phyloP scores from a whole-genome alignment of 768 basidiomycete genomes.

The Lactifluus volemus region DNA sequence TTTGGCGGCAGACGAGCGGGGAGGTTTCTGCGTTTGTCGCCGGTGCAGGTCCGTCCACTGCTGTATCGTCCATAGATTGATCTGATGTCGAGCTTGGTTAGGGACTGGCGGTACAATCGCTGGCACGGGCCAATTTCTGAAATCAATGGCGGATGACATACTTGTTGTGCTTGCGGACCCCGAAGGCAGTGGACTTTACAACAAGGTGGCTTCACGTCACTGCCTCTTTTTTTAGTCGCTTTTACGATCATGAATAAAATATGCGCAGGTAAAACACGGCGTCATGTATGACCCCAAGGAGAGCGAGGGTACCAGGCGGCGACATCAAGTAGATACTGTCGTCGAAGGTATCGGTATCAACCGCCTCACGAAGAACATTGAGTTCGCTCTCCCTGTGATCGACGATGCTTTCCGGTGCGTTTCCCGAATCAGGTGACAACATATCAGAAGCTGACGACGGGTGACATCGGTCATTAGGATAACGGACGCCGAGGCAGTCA shows the following conservation, averaged over 20 bases:
- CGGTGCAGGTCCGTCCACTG: constrained; percentile 58
- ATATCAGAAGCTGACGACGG: constrained; percentile 3
- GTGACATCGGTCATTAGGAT: constrained; percentile 41
- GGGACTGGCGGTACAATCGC: constrained; percentile 97
- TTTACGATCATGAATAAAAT: not conserved
- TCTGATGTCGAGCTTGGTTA: constrained; percentile 22
- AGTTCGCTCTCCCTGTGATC: constrained; percentile 73
- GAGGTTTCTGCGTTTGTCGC: constrained; percentile 76
- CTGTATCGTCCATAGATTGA: not conserved
- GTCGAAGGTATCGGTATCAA: constrained; percentile 97
- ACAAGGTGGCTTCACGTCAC: constrained; percentile 49
- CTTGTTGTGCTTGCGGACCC: constrained; percentile 80
- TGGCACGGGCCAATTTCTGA: constrained; percentile 73
- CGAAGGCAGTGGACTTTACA: constrained; percentile 90
- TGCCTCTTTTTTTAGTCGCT: not conserved
- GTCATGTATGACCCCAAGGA: constrained; percentile 95
- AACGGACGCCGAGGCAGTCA: constrained; percentile 88
- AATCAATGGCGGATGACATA: constrained; percentile 58
- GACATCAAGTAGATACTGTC: constrained; percentile 93
- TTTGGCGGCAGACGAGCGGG: constrained; percentile 89
- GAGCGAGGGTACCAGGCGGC: constrained; percentile 84
- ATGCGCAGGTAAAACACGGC: constrained; percentile 65
- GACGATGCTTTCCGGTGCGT: constrained; percentile 80
- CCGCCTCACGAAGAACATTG: constrained; percentile 83
- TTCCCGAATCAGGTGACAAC: not conserved